A percentile compares a stretch with the other conserved stretches of the same genome.
Evolutionary conservation across 148 eudicot species (phyloP).

Genomic region (Fagopyrum homotropicum): DNA sequence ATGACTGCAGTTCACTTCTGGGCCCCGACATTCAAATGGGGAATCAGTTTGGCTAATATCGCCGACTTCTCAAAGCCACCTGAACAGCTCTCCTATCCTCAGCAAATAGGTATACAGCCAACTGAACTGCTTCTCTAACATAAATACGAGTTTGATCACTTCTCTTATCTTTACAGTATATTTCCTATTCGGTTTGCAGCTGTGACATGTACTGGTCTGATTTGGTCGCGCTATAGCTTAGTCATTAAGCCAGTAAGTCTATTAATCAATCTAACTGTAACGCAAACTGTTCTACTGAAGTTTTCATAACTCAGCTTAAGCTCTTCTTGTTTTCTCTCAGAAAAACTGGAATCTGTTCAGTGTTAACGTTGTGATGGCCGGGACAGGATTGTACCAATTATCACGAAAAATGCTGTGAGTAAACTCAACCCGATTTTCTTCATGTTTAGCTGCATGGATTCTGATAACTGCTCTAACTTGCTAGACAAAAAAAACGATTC

Average conservation of each 20-base stretch:
- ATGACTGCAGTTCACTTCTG: constrained; percentile 34
- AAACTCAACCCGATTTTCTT: not conserved
- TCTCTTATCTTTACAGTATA: not conserved
- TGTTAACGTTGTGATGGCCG: constrained; percentile 21
- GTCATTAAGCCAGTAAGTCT: constrained; percentile 32
- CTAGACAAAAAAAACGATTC: too few species aligned
- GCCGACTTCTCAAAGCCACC: constrained; percentile 41
- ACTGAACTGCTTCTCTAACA: not conserved
- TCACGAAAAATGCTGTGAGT: constrained; percentile 18
- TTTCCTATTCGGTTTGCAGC: constrained; percentile 18
- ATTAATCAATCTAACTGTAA: not conserved
- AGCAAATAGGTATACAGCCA: constrained; percentile 27
- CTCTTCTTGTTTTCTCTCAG: constrained; percentile 5
- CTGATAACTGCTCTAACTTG: not conserved
- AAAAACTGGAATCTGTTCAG: constrained; percentile 24
- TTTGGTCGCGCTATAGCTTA: constrained; percentile 34
- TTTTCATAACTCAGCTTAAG: not conserved
- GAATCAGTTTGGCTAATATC: constrained; percentile 32
- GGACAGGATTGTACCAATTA: constrained; percentile 19
- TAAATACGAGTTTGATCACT: not conserved
- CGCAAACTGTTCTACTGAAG: not conserved
- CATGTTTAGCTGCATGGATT: not conserved
- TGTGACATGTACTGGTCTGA: constrained; percentile 27
- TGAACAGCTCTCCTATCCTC: constrained; percentile 37
- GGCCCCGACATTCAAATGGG: constrained; percentile 41